Percentiles rank a stretch among this genome's conserved stretches.
These are phyloP conservation scores for Penicillium sp. DNA, from an alignment of 2,329 filamentous ascomycete genomes.

Conservation along the genomic window DNA sequence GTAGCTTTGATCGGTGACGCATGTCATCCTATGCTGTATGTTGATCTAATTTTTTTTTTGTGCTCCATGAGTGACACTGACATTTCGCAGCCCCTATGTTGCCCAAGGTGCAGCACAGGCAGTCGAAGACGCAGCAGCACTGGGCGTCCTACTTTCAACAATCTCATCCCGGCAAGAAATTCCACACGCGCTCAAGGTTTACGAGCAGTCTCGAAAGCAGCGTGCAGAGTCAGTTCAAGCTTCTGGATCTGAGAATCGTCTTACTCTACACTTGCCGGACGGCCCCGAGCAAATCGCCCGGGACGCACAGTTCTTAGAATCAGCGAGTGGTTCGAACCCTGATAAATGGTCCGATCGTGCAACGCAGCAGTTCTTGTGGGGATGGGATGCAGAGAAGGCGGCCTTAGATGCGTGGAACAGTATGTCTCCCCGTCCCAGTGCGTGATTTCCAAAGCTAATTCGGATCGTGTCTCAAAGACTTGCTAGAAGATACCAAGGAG, in stretches of 20 bases:
- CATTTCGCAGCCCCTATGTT: slow-evolving; percentile 30
- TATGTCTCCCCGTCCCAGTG: slow-evolving; percentile 10
- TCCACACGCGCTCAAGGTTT: slow-evolving; percentile 34
- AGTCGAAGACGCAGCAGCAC: slow-evolving; percentile 43
- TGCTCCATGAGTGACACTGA: slow-evolving; percentile 2
- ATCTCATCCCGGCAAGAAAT: slow-evolving; percentile 34
- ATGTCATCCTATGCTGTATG: slow-evolving; percentile 47
- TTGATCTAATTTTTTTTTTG: neutral
- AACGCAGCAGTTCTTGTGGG: slow-evolving; percentile 53
- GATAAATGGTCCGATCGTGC: slow-evolving; percentile 67
- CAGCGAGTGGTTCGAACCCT: slow-evolving; percentile 39
- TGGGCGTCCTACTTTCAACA: slow-evolving; percentile 34
- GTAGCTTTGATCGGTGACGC: slow-evolving; percentile 44
- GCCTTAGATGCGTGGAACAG: slow-evolving; percentile 32
- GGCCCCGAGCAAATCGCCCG: slow-evolving; percentile 40
- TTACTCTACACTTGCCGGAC: slow-evolving; percentile 39
- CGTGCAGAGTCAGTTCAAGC: slow-evolving; percentile 41
- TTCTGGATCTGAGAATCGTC: slow-evolving; percentile 36
- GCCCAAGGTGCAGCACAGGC: slow-evolving; percentile 49
- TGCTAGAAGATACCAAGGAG: slow-evolving; percentile 5
- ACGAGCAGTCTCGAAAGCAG: slow-evolving; percentile 39
- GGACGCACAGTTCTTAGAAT: slow-evolving; percentile 40
- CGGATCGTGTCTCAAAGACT: slow-evolving; percentile 1
- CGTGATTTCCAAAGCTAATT: neutral
- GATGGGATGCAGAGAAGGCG: slow-evolving; percentile 37